Evolutionary conservation across 768 basidiomycete genomes (phyloP).

Genomic region (Trametes villosa): DNA sequence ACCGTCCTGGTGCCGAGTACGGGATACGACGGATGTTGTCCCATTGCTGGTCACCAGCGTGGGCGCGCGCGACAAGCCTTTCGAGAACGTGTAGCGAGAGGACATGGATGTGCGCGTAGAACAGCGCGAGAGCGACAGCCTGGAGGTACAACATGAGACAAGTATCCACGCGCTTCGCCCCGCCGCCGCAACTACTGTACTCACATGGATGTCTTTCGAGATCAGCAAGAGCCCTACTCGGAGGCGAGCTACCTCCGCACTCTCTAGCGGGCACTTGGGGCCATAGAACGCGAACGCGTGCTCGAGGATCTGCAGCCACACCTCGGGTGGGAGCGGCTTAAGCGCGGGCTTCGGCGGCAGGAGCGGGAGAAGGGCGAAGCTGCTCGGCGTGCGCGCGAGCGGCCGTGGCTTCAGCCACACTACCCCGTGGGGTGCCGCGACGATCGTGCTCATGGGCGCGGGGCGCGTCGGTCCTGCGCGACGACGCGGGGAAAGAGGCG

Average conservation of each 20-base stretch:
- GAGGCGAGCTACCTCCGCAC: conserved; percentile 11
- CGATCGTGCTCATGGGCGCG: not conserved
- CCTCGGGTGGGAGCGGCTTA: conserved; percentile 65
- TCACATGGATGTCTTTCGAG: conserved; percentile 25
- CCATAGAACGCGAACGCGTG: conserved; percentile 34
- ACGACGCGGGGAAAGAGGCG: not conserved
- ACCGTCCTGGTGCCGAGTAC: conserved; percentile 86
- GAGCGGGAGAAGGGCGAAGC: conserved; percentile 68
- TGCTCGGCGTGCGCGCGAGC: conserved; percentile 60
- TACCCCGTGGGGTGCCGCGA: not conserved
- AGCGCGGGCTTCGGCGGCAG: conserved; percentile 57
- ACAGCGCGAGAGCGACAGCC: conserved; percentile 68
- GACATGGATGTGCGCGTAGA: conserved; percentile 62
- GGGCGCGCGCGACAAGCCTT: conserved; percentile 61
- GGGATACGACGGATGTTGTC: conserved; percentile 87
- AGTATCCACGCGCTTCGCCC: too few species aligned
- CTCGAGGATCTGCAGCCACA: conserved; percentile 69
- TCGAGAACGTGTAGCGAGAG: conserved; percentile 49
- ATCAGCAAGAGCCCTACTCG: conserved; percentile 35
- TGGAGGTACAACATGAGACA: conserved; percentile 32
- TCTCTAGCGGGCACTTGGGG: conserved; percentile 1
- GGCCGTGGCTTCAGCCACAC: conserved; percentile 70
- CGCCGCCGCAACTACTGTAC: not conserved
- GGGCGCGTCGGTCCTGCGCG: not conserved
- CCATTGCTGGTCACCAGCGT: conserved; percentile 76